These are phyloP conservation scores for Ascoidea rubescens DNA, from an alignment of 805 yeast species.

Conservation along the genomic window DNA sequence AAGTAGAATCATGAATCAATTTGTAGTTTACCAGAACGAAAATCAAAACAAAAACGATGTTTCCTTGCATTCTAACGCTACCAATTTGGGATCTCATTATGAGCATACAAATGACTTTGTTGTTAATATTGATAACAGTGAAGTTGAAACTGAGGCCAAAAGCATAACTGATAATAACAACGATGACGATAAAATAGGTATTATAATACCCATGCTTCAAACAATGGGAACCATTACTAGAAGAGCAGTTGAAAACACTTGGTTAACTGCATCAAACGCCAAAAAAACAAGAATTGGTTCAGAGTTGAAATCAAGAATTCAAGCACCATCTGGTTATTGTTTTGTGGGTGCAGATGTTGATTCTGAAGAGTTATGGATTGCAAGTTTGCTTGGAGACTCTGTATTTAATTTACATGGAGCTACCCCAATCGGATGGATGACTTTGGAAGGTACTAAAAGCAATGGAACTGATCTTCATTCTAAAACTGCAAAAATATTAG, in stretches of 20 bases:
- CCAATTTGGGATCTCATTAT: conserved; percentile 2
- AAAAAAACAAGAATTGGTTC: conserved; percentile 79
- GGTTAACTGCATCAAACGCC: conserved; percentile 96
- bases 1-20: conserved; percentile 70
- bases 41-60: conserved; percentile 6
- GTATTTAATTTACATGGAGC: conserved; percentile 85
- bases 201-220: conserved; percentile 72
- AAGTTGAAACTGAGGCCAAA: conserved; percentile 7
- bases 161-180: not conserved
- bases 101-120: conserved; percentile 1
- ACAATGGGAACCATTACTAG: conserved; percentile 97
- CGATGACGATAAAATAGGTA: conserved; percentile 30
- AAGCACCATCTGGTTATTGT: conserved; percentile 79
- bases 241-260: conserved; percentile 91
- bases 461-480: conserved; percentile 94
- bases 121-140: conserved; percentile 7
- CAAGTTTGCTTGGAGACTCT: conserved; percentile 88
- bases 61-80: too few species aligned
- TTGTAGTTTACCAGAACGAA: conserved; percentile 53
- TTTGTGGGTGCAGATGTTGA: conserved; percentile 99
- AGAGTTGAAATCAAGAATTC: conserved; percentile 74
- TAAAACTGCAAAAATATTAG: conserved; percentile 79
- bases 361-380: conserved; percentile 97
- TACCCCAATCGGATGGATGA: conserved; percentile 98
- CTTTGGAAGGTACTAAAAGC: conserved; percentile 84